Base-by-base conservation (phyloP, 1,284 basidiomycete genomes). In the Ustilago crameri region DNA sequence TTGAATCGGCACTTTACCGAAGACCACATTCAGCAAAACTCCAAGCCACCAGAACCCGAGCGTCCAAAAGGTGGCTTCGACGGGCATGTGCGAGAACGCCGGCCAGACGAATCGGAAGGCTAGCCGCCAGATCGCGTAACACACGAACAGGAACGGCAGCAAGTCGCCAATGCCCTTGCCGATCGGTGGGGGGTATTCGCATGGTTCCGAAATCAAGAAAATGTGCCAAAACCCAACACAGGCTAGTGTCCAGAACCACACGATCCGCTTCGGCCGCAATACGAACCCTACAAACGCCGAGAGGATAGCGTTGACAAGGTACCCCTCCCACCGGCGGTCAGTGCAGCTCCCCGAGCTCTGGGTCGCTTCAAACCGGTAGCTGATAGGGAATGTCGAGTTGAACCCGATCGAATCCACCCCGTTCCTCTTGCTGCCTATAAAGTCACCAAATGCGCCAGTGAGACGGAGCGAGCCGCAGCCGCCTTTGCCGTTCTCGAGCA, bases 211-310 rank as follows among this genome's bases (percentile, higher is more conserved):
- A 73, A 92, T 92, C 24, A 94, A 86, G 1, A 88, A 86, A 59
- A 93, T 86, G 75, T 95, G 92, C 93, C 93, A 94, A 81, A 89
- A 94, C 0, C 93, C 93, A 44, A 93, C 89, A 84, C 89, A 92
- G 3, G 93, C 88, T 17, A 94, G 85, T 62, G 87, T 90, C 84
- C 87, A 92, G 49, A 81, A 75, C 43, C 88, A 84, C 26, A 91
- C 86, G 67, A 92, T 87, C 3, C 90, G 86, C 76, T 87, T 88
- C 0, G 91, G 91, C 3, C 91, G 89, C 42, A 94, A 85, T 47
- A 93, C 80, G 37, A 92, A 85, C 76, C 91, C 91, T 26, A 93
- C 85, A 84, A 91, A 88, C 3, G 87, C 89, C 51, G 63, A 92
- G 24, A 82, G 40, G 9, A 81, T 47, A 3, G 70, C 68, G 42